Evolutionary conservation across 345 rosid species (phyloP), one percentile per base, ranked within the genome.

Genomic region (Populus alba): DNA sequence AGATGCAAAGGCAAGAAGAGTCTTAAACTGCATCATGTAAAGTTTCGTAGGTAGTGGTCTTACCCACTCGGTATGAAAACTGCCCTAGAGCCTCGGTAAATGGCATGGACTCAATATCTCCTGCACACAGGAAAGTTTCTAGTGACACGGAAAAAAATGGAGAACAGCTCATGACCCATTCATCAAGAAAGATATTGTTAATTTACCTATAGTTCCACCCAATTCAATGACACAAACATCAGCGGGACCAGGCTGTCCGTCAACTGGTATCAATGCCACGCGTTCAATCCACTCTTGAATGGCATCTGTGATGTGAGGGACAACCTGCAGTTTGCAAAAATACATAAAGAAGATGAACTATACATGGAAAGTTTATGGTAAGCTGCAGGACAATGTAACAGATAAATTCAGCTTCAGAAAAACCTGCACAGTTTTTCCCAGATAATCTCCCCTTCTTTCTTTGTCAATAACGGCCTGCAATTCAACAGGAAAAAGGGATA

Each of bases 341-440:
- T 10, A 62, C 38, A 61, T 38, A 39, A 23, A 63, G 7, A 23
- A 51, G 9, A 72, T 47, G 47, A 70, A 25, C 25, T 20, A 39
- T 9, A 39, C 73, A 38, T 22, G 33, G 37, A 49, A 71, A 53
- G 11, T 18, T 20, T n/a, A 7, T 3, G 31, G 23, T 37, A 77
- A 61, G 80, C 31, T 59, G 23, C 49, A 77, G 11, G 59, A 70
- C 15, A 61, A 23, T 63, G 33, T 78, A 43, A 65, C 9, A 29
- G 10, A 72, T 53, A 41, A 41, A 76, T 49, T 66, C 66, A 55
- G 66, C n/a, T 18, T 16, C 16, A 41, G 38, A 20, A 73, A 66
- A 81, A 95, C 99, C 97, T 97, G 99, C 49, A 97, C 99, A 69
- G 99, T 97, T 81, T 90, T 94, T 66, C 99, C 99, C 79, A 97